A percentile compares a stretch with the other conserved stretches of the same genome.
Evolutionary conservation across 2,329 filamentous ascomycete species (phyloP).

Genomic region (Microdochium bolleyi): DNA sequence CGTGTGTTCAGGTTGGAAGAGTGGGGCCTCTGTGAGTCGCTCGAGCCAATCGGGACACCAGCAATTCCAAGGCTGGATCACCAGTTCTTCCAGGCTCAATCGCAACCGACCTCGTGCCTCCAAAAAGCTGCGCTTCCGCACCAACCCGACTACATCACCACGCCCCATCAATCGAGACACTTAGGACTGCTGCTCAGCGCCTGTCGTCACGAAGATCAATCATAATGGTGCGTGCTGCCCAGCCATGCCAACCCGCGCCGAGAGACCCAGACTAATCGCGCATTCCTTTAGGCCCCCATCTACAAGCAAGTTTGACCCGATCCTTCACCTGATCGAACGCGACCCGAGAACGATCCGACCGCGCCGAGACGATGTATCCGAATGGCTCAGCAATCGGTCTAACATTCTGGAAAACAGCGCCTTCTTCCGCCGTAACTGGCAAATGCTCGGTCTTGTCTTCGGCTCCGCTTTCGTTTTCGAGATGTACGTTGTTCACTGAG

Average conservation of each 20-base stretch:
- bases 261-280: slow-evolving; percentile 2
- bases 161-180: background rate
- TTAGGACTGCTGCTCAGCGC: background rate
- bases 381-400: slow-evolving; percentile 5
- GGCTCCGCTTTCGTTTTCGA: slow-evolving; percentile 82
- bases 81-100: background rate
- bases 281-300: slow-evolving; percentile 4
- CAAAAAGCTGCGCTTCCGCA: background rate
- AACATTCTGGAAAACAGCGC: slow-evolving; percentile 45
- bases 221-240: background rate
- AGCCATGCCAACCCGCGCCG: background rate
- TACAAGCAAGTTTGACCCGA: slow-evolving; percentile 11
- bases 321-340: background rate
- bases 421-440: slow-evolving; percentile 78
- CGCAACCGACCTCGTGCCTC: background rate
- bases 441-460: slow-evolving; percentile 85
- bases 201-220: background rate
- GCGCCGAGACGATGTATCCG: slow-evolving; percentile 6
- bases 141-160: slow-evolving; percentile 3
- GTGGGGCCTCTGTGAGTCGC: background rate
- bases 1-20: background rate
- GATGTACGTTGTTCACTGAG: slow-evolving; percentile 68
- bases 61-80: background rate
- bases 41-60: background rate
- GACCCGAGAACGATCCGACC: slow-evolving; percentile 6